Conservation (phyloP, 192 early-diverging fungal species). For the Podila epicladia region DNA sequence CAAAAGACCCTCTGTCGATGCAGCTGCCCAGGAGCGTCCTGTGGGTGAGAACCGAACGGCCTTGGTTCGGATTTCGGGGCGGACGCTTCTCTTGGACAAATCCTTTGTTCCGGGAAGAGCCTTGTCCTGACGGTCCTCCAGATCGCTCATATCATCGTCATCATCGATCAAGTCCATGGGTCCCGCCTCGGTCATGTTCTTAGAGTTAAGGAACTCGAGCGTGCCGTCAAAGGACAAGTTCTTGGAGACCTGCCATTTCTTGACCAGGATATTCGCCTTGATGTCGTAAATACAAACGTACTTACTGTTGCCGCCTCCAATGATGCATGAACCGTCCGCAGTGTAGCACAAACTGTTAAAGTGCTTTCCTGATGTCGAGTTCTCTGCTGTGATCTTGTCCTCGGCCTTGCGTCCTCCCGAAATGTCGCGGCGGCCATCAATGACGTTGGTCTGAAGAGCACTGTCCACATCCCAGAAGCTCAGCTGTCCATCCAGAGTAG, state of each 20-base stretch:
- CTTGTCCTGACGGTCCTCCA: constrained; percentile 83
- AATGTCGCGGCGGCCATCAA: constrained; percentile 96
- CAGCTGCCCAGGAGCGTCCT: constrained; percentile 94
- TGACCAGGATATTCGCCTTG: constrained; percentile 74
- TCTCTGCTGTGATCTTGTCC: constrained; percentile 86
- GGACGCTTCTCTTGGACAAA: constrained; percentile 77
- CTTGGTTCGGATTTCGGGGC: constrained; percentile 85
- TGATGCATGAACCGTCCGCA: constrained; percentile 89
- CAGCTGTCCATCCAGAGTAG: constrained; percentile 94
- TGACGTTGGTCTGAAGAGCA: constrained; percentile 72
- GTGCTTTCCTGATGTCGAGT: constrained; percentile 83
- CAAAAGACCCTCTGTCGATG: constrained; percentile 94
- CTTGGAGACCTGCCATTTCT: constrained; percentile 91
- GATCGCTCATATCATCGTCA: constrained; percentile 84
- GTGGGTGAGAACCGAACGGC: constrained; percentile 94
- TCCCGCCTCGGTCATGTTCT: constrained; percentile 96
- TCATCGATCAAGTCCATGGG: constrained; percentile 85
- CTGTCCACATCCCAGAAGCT: constrained; percentile 92
- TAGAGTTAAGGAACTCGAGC: constrained; percentile 87
- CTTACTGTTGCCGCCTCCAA: constrained; percentile 95
- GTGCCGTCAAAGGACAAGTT: constrained; percentile 96
- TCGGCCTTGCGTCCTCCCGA: constrained; percentile 82
- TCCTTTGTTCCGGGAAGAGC: constrained; percentile 93
- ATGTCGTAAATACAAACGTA: constrained; percentile 97
- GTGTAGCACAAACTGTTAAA: constrained; percentile 97